These are phyloP conservation scores for Pulveroboletus frians DNA, from an alignment of 768 basidiomycete species.

Conservation along the genomic window DNA sequence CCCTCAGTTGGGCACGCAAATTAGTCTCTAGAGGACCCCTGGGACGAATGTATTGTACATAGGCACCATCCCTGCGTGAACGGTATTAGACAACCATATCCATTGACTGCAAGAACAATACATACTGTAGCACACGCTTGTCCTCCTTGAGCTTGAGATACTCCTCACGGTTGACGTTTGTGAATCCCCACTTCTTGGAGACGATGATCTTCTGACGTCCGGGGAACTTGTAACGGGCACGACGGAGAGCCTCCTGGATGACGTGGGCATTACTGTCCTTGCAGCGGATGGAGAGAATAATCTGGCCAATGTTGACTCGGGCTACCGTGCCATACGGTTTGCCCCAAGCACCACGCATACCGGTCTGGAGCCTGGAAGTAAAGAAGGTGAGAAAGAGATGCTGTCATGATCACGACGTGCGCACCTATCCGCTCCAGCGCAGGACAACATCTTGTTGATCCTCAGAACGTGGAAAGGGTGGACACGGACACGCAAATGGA, in stretches of 20 bases:
- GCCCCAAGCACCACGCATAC: constrained; percentile 99
- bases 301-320: constrained; percentile 95
- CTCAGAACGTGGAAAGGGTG: constrained; percentile 99
- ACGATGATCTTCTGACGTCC: constrained; percentile 96
- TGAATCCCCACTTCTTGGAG: constrained; percentile 99
- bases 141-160: constrained; percentile 86
- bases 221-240: constrained; percentile 99
- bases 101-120: constrained; percentile 21
- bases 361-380: constrained; percentile 70
- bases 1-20: constrained; percentile 77
- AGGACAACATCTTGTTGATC: constrained; percentile 99
- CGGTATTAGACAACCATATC: not conserved
- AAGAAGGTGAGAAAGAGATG: not conserved
- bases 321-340: constrained; percentile 96
- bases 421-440: constrained; percentile 96
- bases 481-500: constrained; percentile 95
- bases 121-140: constrained; percentile 83
- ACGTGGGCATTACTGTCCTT: constrained; percentile 84
- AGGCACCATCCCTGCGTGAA: constrained; percentile 68
- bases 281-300: constrained; percentile 87
- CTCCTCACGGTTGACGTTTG: constrained; percentile 85
- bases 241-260: constrained; percentile 94
- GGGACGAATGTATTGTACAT: constrained; percentile 89
- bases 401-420: not conserved
- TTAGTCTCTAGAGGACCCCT: constrained; percentile 84